phyloP scores from a whole-genome alignment of 2,329 filamentous ascomycete species.

The Parastagonospora avenae region DNA sequence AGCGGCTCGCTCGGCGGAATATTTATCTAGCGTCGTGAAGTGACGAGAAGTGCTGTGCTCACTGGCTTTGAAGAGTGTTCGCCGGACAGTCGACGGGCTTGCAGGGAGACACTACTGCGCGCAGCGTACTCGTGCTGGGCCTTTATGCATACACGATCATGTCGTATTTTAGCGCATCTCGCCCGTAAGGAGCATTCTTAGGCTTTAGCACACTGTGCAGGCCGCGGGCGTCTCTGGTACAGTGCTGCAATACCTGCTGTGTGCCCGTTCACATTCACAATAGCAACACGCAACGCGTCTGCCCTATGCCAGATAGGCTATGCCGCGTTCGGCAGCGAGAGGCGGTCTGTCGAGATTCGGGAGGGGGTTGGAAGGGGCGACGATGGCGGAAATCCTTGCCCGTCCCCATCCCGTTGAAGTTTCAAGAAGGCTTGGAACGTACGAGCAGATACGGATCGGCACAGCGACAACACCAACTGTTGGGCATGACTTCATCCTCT shows the following conservation, averaged over 20 bases:
- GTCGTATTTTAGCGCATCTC: neutral
- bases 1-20: constrained; percentile 18
- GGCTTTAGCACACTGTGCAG: neutral
- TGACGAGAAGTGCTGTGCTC: neutral
- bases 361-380: constrained; percentile 20
- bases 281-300: too few species aligned
- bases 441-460: constrained; percentile 14
- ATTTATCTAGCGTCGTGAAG: constrained; percentile 1
- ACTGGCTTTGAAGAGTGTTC: neutral
- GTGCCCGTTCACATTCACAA: neutral
- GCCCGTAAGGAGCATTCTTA: too few species aligned
- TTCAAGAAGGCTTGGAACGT: constrained; percentile 19
- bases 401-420: constrained; percentile 22
- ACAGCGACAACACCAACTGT: constrained; percentile 4
- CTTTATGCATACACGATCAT: neutral
- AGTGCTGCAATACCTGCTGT: neutral
- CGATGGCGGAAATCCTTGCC: constrained; percentile 30
- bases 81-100: neutral
- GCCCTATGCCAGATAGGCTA: constrained; percentile 1
- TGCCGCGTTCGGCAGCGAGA: constrained; percentile 4
- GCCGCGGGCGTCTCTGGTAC: neutral
- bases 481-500: neutral
- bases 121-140: neutral
- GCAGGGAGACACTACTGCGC: neutral
- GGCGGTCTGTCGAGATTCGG: constrained; percentile 30